These are phyloP conservation scores for Myochromella boudieri DNA, from an alignment of 768 basidiomycete species.

Conservation along the genomic window DNA sequence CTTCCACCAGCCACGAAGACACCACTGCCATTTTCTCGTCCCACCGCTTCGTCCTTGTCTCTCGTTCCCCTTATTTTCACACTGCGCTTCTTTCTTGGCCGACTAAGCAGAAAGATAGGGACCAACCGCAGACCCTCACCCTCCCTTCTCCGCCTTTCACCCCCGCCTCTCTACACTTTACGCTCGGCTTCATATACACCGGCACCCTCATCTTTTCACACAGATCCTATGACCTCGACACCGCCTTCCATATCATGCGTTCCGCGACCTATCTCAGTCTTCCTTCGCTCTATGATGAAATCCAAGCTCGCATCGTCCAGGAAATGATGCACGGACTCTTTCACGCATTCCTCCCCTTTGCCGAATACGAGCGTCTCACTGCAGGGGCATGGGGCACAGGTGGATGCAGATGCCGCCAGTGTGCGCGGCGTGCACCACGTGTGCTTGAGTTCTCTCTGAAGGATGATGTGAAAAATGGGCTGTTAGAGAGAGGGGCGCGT, in stretches of 20 bases:
- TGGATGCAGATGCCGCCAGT: slow-evolving; percentile 83
- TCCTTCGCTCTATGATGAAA: slow-evolving; percentile 70
- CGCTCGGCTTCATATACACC: slow-evolving; percentile 91
- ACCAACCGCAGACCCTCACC: slow-evolving; percentile 58
- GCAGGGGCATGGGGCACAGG: slow-evolving; percentile 79
- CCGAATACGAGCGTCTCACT: slow-evolving; percentile 75
- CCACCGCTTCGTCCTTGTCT: slow-evolving; percentile 91
- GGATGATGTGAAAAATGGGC: slow-evolving; percentile 74
- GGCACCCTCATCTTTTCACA: slow-evolving; percentile 94
- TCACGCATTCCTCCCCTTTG: slow-evolving; percentile 78
- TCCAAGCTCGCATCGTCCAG: slow-evolving; percentile 78
- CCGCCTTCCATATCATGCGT: slow-evolving; percentile 86
- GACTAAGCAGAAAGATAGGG: too few species aligned
- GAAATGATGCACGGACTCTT: slow-evolving; percentile 92
- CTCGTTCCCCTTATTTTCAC: slow-evolving; percentile 87
- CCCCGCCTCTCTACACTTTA: slow-evolving; percentile 90
- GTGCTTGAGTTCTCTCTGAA: slow-evolving; percentile 79
- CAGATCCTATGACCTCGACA: slow-evolving; percentile 88
- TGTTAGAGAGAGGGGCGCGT: slow-evolving; percentile 70
- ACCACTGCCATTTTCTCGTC: slow-evolving; percentile 86
- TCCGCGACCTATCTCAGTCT: slow-evolving; percentile 81
- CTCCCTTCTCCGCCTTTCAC: slow-evolving; percentile 94
- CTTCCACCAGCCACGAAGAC: slow-evolving; percentile 60
- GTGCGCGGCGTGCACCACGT: slow-evolving; percentile 75
- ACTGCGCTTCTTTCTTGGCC: slow-evolving; percentile 72